These are phyloP conservation scores for Fraxinus pennsylvanica DNA, from an alignment of 257 asterid genomes.

Conservation along the genomic window DNA sequence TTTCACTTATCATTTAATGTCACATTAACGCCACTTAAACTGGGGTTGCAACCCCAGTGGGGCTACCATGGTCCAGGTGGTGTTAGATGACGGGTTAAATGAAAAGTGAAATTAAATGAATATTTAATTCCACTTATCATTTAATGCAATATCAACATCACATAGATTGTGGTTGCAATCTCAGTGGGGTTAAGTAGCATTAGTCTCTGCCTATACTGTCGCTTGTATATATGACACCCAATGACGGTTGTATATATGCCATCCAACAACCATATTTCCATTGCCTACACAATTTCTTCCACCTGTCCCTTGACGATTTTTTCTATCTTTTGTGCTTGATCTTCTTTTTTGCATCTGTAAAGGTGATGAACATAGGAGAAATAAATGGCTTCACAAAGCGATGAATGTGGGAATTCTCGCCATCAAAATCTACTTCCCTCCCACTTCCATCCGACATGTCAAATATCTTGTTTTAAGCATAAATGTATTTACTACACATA, in stretches of 20 bases:
- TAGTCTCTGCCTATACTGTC: neutral
- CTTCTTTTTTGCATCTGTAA: slow-evolving; percentile 25
- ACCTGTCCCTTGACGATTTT: neutral
- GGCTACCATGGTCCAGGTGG: too few relatives aligned
- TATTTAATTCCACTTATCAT: too few relatives aligned
- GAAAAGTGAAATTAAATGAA: too few relatives aligned
- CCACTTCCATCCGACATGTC: slow-evolving; percentile 94
- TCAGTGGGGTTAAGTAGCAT: too few relatives aligned
- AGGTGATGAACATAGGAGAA: slow-evolving; percentile 11
- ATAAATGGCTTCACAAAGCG: slow-evolving; percentile 45
- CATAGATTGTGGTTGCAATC: too few relatives aligned
- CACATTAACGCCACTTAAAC: too few relatives aligned
- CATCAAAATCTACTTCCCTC: slow-evolving; percentile 93
- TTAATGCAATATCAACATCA: too few relatives aligned
- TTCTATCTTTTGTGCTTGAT: slow-evolving; percentile 20
- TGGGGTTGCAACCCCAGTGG: too few relatives aligned
- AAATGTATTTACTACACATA: neutral
- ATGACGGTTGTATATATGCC: too few relatives aligned
- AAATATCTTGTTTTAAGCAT: neutral
- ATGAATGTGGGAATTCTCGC: slow-evolving; percentile 97
- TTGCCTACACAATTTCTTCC: slow-evolving; percentile 1
- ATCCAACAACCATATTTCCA: slow-evolving; percentile 25
- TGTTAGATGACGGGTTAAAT: too few relatives aligned
- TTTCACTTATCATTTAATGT: too few relatives aligned
- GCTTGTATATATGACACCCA: slow-evolving; percentile 33